Conservation (phyloP, 1,139 yeast genomes). For the Kodamaea anthophila region DNA sequence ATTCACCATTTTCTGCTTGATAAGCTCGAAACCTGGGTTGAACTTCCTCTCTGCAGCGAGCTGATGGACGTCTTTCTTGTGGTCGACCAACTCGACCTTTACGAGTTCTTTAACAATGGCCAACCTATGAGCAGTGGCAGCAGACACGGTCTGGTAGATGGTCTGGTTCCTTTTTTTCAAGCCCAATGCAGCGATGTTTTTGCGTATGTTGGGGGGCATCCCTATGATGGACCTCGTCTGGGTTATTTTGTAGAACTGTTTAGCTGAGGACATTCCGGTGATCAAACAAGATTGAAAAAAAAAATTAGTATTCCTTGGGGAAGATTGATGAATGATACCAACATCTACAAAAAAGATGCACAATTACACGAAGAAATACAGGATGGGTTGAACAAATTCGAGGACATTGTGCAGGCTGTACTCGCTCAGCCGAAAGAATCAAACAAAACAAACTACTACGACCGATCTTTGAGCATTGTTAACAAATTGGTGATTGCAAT, state of each 20-base stretch:
- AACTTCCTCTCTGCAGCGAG: constrained; percentile 53
- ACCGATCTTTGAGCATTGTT: constrained; percentile 7
- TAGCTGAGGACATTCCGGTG: constrained; percentile 13
- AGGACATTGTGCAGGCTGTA: constrained; percentile 1
- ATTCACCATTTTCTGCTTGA: constrained; percentile 7
- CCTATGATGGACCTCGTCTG: constrained; percentile 83
- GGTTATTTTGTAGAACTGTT: constrained; percentile 51
- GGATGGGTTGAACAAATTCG: constrained; percentile 1
- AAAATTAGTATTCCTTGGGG: background rate
- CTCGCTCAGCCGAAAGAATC: too few species aligned
- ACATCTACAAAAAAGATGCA: constrained; percentile 14
- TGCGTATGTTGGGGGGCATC: constrained; percentile 61
- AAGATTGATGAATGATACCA: background rate
- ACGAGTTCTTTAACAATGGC: constrained; percentile 83
- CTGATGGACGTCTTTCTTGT: constrained; percentile 41
- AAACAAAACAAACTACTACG: too few species aligned
- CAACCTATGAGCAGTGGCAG: constrained; percentile 80
- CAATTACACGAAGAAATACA: constrained; percentile 15
- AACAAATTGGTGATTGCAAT: constrained; percentile 12
- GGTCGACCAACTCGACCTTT: constrained; percentile 69
- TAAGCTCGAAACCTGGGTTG: constrained; percentile 44
- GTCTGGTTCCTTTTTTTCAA: constrained; percentile 68
- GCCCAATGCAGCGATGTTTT: constrained; percentile 68
- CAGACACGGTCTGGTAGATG: constrained; percentile 67
- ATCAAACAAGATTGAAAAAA: constrained; percentile 3